Evolutionary conservation across 2,329 filamentous ascomycete genomes (phyloP), one percentile per base, ranked within the genome.

Genomic region (Penicillium nordicum): DNA sequence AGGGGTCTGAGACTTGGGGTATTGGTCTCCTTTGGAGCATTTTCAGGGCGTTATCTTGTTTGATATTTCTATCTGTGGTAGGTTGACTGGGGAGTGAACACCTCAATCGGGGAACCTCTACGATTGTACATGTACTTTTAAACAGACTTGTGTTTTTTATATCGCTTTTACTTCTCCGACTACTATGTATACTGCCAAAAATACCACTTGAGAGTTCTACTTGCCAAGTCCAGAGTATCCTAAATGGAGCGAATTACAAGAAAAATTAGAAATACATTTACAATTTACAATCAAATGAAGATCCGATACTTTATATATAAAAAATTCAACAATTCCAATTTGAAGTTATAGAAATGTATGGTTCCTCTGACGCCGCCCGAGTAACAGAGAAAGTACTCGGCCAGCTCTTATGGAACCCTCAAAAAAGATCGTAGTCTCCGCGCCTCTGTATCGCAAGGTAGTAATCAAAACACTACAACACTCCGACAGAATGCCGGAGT

Each of bases 291-390:
- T 29, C 10, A 3, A 29, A 30, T 14, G 7, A 25, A 27, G 48
- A 16, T 23, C 9, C 14, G 9, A 25, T 29, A 25, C 23, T 41
- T 50, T 57, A 42, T 48, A 21, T 18, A 18, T 42, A 41, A 41
- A 38, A 56, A 18, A 11, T n/a, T 30, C 44, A 9, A 41, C 18
- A 18, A 18, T 18, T 18, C 18, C 18, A 18, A 18, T 21, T 49
- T 45, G 41, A 57, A 52, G 52, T 32, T 34, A 50, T 59, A 62
- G 53, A 49, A 56, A 85, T 92, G 88, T 92, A 68, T 79, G 86
- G 82, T 83, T 78, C 87, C 85, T 92, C 88, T 92, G 89, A 92
- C 88, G 86, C 89, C 84, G 87, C 85, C 87, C 83, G 82, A 83
- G 84, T 84, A 88, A 90, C 79, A 74, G 75, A 72, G 74, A 72